These are phyloP conservation scores for Hortaea sp. DNA, from an alignment of 2,329 filamentous ascomycete species.

Conservation along the genomic window DNA sequence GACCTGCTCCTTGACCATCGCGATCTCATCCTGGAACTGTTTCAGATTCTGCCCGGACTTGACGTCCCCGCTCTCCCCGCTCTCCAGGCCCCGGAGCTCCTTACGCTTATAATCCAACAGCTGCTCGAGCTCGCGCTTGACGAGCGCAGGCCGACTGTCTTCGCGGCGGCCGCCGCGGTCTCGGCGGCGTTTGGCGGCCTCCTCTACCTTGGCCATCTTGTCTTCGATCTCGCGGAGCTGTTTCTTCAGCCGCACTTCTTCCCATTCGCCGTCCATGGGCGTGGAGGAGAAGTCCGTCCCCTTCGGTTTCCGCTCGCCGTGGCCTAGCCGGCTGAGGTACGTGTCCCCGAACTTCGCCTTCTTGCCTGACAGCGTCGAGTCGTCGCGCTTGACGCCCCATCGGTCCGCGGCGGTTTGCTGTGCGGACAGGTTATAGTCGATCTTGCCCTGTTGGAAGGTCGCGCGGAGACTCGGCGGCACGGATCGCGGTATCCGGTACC, in stretches of 20 bases:
- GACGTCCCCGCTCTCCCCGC: constrained; percentile 54
- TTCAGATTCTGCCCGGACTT: constrained; percentile 64
- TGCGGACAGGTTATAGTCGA: constrained; percentile 84
- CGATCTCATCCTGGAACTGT: constrained; percentile 73
- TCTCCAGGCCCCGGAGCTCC: constrained; percentile 64
- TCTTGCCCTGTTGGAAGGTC: constrained; percentile 90
- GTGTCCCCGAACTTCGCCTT: constrained; percentile 98
- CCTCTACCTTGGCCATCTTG: constrained; percentile 76
- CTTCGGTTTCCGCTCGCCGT: constrained; percentile 61
- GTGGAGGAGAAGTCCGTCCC: constrained; percentile 85
- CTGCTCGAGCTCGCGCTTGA: constrained; percentile 90
- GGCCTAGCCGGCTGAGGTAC: constrained; percentile 81
- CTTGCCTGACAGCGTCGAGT: constrained; percentile 71
- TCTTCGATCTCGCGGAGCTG: constrained; percentile 81
- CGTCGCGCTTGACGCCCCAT: constrained; percentile 71
- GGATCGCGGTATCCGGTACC: constrained; percentile 82
- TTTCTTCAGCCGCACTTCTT: constrained; percentile 89
- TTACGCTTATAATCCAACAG: constrained; percentile 88
- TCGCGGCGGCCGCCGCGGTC: constrained; percentile 41
- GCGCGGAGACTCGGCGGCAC: constrained; percentile 85
- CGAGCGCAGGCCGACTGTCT: constrained; percentile 74
- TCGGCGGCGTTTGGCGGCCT: constrained; percentile 44
- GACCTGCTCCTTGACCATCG: constrained; percentile 86
- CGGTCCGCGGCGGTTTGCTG: constrained; percentile 48
- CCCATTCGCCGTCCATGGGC: constrained; percentile 75